Conservation (phyloP, 1,139 yeast genomes). For the Wickerhamomyces sp. region DNA sequence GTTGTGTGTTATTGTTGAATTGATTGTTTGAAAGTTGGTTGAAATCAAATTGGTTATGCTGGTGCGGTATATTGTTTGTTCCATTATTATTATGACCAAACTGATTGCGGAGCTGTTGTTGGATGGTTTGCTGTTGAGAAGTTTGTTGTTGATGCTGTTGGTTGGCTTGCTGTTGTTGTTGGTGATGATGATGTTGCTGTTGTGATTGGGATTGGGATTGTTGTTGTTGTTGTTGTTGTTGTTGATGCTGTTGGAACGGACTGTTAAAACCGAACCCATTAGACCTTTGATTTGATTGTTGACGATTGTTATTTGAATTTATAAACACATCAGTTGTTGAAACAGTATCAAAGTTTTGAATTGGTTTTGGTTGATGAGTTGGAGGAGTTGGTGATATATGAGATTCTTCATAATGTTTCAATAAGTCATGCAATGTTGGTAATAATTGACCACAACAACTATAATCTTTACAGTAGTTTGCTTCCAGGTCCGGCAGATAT, state of each 20-base stretch:
- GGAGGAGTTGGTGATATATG: slow-evolving; percentile 80
- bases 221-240: slow-evolving; percentile 12
- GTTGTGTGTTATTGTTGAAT: not conserved
- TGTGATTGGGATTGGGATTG: slow-evolving; percentile 10
- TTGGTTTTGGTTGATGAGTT: slow-evolving; percentile 35
- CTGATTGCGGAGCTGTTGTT: not conserved
- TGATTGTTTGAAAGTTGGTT: slow-evolving; percentile 3
- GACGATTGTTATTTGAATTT: slow-evolving; percentile 11
- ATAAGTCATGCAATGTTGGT: slow-evolving; percentile 88
- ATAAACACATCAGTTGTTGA: slow-evolving; percentile 27
- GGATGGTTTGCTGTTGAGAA: slow-evolving; percentile 1
- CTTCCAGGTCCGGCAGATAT: slow-evolving; percentile 87
- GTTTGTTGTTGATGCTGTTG: slow-evolving; percentile 7
- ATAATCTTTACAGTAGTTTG: slow-evolving; percentile 94
- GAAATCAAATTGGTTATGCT: slow-evolving; percentile 5
- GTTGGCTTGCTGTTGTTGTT: slow-evolving; percentile 15
- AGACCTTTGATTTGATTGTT: slow-evolving; percentile 17
- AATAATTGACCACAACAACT: slow-evolving; percentile 91
- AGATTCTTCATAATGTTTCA: slow-evolving; percentile 94
- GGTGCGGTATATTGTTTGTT: not conserved
- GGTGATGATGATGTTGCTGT: slow-evolving; percentile 9
- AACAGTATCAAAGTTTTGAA: slow-evolving; percentile 42
- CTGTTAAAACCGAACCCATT: slow-evolving; percentile 4
- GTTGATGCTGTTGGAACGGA: slow-evolving; percentile 11
- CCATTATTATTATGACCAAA: not conserved